phyloP scores from a whole-genome alignment of 2,329 filamentous ascomycete genomes.

The Xylaria sp. region DNA sequence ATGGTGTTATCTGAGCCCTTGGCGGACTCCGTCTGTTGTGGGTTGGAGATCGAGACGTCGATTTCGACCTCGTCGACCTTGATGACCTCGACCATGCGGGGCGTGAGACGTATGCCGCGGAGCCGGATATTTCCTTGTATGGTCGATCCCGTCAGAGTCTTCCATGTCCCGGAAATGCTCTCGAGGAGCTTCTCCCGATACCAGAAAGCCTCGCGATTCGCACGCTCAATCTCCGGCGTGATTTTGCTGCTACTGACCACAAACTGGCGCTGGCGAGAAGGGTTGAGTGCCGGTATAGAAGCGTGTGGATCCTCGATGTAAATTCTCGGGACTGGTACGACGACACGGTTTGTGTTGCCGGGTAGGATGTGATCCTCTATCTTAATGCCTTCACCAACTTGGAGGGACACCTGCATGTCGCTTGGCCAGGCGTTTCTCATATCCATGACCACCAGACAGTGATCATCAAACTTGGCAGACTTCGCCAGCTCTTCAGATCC shows the following conservation, averaged over 20 bases:
- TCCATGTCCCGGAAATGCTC: conserved; percentile 67
- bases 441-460: conserved; percentile 77
- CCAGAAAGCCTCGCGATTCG: conserved; percentile 82
- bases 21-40: conserved; percentile 1
- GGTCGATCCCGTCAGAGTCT: conserved; percentile 44
- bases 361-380: conserved; percentile 57
- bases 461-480: conserved; percentile 50
- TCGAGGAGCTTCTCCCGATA: conserved; percentile 78
- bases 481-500: conserved; percentile 31
- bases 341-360: conserved; percentile 66
- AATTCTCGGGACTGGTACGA: conserved; percentile 69
- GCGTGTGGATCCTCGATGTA: conserved; percentile 72
- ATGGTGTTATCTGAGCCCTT: conserved; percentile 26
- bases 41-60: conserved; percentile 49
- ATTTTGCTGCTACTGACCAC: conserved; percentile 78
- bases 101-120: conserved; percentile 65
- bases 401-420: conserved; percentile 62
- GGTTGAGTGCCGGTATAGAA: conserved; percentile 73
- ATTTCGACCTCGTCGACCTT: conserved; percentile 74
- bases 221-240: conserved; percentile 71
- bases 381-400: conserved; percentile 44
- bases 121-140: conserved; percentile 68
- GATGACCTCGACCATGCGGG: conserved; percentile 77
- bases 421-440: conserved; percentile 87
- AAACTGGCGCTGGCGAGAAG: conserved; percentile 82